Evolutionary conservation across 2,329 filamentous ascomycete species (phyloP).

Genomic region (Colletotrichum eremochloae): DNA sequence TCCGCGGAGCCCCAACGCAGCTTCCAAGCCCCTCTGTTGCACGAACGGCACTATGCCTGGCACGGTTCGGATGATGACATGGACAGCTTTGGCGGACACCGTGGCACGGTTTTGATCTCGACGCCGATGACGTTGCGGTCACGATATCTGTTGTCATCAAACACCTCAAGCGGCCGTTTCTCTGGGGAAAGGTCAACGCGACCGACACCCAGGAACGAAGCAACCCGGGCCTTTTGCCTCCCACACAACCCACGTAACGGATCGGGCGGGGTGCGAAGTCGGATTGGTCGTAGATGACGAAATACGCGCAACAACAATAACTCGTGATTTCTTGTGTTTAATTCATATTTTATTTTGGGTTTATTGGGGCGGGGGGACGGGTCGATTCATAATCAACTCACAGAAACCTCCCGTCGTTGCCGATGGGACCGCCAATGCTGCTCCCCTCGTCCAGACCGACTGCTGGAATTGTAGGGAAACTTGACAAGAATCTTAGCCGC

Average conservation of each 20-base stretch:
- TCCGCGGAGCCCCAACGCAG: not conserved
- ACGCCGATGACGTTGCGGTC: conserved; percentile 12
- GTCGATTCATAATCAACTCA: not conserved
- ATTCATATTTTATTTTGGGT: not conserved
- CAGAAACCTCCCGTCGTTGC: not conserved
- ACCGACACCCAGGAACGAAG: not conserved
- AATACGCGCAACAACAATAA: not conserved
- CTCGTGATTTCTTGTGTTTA: not conserved
- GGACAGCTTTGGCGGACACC: not conserved
- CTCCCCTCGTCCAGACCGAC: not conserved
- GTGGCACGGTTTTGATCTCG: not conserved
- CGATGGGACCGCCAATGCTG: not conserved
- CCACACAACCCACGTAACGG: not conserved
- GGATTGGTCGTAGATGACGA: conserved; percentile 11
- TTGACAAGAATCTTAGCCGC: not conserved
- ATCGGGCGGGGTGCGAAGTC: not conserved
- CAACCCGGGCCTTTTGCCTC: not conserved
- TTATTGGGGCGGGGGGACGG: conserved; percentile 23
- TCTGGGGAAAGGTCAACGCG: not conserved
- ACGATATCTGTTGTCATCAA: not conserved
- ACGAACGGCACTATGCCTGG: not conserved
- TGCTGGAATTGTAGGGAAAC: not conserved
- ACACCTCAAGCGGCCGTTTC: not conserved
- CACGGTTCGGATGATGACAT: conserved; percentile 1
- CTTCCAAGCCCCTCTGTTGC: not conserved